Percentiles rank a stretch among this genome's conserved stretches.
These are phyloP conservation scores for Sindora glabra DNA, from an alignment of 306 rosid genomes.

Conservation along the genomic window DNA sequence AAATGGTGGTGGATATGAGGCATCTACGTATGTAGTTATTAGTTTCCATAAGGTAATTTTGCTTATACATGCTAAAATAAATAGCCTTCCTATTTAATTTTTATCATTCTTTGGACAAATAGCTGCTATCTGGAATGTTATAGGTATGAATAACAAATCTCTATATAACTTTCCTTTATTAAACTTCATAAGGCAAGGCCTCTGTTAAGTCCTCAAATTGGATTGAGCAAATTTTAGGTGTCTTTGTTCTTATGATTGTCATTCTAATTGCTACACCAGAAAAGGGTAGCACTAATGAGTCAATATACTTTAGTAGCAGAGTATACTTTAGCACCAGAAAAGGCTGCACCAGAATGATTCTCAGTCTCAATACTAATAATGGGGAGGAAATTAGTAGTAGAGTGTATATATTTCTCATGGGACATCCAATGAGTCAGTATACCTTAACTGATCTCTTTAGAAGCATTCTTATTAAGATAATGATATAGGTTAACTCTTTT, in stretches of 20 bases:
- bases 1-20: constrained; percentile 68
- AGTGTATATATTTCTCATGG: constrained; percentile 76
- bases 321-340: too few relatives aligned
- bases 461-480: not conserved
- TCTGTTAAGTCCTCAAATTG: constrained; percentile 13
- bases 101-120: constrained; percentile 84
- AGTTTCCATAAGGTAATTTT: constrained; percentile 66
- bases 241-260: constrained; percentile 73
- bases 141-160: constrained; percentile 42
- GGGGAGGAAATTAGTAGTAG: constrained; percentile 60
- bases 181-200: not conserved
- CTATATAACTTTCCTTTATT: not conserved
- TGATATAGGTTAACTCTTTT: too few relatives aligned
- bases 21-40: constrained; percentile 68
- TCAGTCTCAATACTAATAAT: constrained; percentile 83
- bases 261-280: constrained; percentile 72
- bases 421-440: constrained; percentile 89
- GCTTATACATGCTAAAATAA: constrained; percentile 64
- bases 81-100: constrained; percentile 70
- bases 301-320: too few relatives aligned
- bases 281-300: too few relatives aligned
- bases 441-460: constrained; percentile 36
- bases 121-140: constrained; percentile 80
- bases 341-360: constrained; percentile 70
- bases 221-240: constrained; percentile 43